phyloP scores from a whole-genome alignment of 805 yeast species.

The Huiozyma sinensis region DNA sequence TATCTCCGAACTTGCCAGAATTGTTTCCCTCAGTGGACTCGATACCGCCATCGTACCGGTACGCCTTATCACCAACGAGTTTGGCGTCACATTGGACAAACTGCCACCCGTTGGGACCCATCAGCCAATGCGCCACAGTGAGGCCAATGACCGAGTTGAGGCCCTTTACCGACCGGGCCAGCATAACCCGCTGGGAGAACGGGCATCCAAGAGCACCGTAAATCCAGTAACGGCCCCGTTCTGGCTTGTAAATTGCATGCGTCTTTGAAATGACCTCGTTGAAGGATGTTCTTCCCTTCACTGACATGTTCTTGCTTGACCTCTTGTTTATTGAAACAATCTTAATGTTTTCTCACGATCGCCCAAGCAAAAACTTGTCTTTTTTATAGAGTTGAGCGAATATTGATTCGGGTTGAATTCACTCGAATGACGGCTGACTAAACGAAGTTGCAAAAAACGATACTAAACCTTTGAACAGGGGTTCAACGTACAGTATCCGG shows the following conservation, averaged over 20 bases:
- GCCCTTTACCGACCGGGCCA: slow-evolving; percentile 66
- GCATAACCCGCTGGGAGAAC: slow-evolving; percentile 81
- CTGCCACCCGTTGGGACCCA: slow-evolving; percentile 86
- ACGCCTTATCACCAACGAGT: slow-evolving; percentile 7
- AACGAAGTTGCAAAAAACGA: too few relatives aligned
- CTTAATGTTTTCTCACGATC: too few relatives aligned
- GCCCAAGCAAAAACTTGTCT: too few relatives aligned
- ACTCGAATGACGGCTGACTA: too few relatives aligned
- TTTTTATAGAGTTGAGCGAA: too few relatives aligned
- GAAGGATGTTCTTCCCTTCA: slow-evolving; percentile 31
- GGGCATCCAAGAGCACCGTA: slow-evolving; percentile 91
- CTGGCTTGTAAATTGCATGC: slow-evolving; percentile 60
- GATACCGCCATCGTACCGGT: slow-evolving; percentile 15
- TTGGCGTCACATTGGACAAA: slow-evolving; percentile 30
- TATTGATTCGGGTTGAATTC: too few relatives aligned
- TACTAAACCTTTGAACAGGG: too few relatives aligned
- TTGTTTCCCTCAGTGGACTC: slow-evolving; percentile 7
- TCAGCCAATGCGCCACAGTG: slow-evolving; percentile 81
- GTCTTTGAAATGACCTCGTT: slow-evolving; percentile 41
- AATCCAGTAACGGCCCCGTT: slow-evolving; percentile 70
- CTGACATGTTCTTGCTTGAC: too few relatives aligned
- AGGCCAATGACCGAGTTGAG: slow-evolving; percentile 46
- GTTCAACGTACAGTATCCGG: too few relatives aligned
- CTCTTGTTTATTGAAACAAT: too few relatives aligned
- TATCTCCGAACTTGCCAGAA: slow-evolving; percentile 9